phyloP scores from a whole-genome alignment of 164 flowering plant genomes.

The Vitis amurensis region DNA sequence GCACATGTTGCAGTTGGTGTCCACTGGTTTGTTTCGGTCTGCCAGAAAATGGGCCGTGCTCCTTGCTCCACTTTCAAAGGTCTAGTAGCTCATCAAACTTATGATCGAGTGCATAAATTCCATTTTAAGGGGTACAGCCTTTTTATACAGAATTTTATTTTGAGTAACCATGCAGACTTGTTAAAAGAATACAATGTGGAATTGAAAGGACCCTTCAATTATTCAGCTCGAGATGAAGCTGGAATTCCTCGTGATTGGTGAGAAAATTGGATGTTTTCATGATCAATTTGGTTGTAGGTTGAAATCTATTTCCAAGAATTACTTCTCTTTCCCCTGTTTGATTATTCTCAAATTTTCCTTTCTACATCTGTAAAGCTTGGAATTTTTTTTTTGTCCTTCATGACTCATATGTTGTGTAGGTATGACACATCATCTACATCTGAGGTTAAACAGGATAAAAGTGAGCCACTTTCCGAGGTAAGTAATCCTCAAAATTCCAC shows the following conservation, averaged over 20 bases:
- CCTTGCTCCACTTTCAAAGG: conserved; percentile 87
- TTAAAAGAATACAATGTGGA: conserved; percentile 77
- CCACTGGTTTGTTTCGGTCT: conserved; percentile 78
- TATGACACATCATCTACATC: conserved; percentile 50
- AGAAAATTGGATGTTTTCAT: conserved; percentile 7
- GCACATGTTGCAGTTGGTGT: conserved; percentile 98
- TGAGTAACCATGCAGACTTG: conserved; percentile 48
- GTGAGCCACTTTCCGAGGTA: conserved; percentile 67
- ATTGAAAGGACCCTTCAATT: conserved; percentile 91
- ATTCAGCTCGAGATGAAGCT: conserved; percentile 88
- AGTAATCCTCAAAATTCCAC: conserved; percentile 7
- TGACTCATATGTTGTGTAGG: conserved; percentile 37
- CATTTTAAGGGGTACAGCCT: background rate
- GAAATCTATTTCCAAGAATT: no score
- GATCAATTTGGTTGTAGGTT: background rate
- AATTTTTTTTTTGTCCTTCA: background rate
- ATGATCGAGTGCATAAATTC: background rate
- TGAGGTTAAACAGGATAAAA: conserved; percentile 25
- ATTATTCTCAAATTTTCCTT: background rate
- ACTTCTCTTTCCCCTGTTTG: no score
- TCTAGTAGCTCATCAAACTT: conserved; percentile 10
- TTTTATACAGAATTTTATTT: background rate
- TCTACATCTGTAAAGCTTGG: background rate
- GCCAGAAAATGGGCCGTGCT: conserved; percentile 62
- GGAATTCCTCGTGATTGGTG: conserved; percentile 94